These are phyloP conservation scores for Aspergillus latus DNA, from an alignment of 2,329 filamentous ascomycete genomes.

Conservation along the genomic window DNA sequence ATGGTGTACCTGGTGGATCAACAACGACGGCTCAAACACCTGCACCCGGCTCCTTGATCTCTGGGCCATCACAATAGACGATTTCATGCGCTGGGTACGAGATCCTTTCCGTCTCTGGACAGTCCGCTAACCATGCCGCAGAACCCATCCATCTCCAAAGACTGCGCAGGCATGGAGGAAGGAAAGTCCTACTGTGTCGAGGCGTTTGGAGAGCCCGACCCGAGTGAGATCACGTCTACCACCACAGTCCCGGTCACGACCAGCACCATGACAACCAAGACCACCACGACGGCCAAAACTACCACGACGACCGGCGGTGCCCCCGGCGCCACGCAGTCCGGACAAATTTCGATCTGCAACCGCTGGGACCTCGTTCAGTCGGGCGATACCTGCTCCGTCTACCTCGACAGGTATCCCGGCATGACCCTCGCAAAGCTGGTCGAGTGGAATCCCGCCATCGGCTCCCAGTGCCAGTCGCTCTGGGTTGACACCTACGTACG, in stretches of 20 bases:
- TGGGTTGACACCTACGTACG: conserved; percentile 9
- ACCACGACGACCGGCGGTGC: conserved; percentile 1
- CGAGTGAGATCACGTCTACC: neutral
- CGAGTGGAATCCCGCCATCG: conserved; percentile 7
- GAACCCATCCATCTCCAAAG: conserved; percentile 4
- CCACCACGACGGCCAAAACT: neutral
- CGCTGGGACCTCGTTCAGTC: conserved; percentile 8
- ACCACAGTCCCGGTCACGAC: neutral
- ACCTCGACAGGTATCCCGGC: neutral
- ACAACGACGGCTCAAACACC: neutral
- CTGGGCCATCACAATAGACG: neutral
- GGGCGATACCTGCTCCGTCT: conserved; percentile 1
- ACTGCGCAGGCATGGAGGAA: neutral
- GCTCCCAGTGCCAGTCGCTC: conserved; percentile 2
- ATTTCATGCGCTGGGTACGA: conserved; percentile 6
- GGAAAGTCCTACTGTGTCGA: conserved; percentile 11
- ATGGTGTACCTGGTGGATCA: conserved; percentile 5
- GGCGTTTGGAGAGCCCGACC: conserved; percentile 7
- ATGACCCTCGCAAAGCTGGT: neutral
- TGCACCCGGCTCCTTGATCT: neutral
- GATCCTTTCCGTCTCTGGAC: neutral
- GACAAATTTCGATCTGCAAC: conserved; percentile 3
- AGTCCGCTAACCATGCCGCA: neutral
- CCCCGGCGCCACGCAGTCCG: neutral
- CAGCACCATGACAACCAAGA: neutral